Evolutionary conservation across 768 basidiomycete genomes (phyloP).

Genomic region (Galerina marginata): DNA sequence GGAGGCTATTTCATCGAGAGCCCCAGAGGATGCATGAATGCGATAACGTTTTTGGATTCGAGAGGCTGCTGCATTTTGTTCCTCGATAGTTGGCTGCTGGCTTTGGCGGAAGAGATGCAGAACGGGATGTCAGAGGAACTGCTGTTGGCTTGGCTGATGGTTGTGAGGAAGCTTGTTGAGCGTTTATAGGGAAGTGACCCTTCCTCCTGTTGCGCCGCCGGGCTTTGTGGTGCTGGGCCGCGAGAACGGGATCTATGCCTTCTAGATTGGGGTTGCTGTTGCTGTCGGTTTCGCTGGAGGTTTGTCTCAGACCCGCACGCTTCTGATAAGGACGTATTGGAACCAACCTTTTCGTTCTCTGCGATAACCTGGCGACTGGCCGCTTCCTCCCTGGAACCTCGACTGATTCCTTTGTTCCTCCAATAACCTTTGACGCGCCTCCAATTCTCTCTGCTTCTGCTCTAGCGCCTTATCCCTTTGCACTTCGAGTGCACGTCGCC

Average conservation of each 20-base stretch:
- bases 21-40: conserved; percentile 42
- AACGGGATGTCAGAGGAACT: not conserved
- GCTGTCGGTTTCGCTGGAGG: not conserved
- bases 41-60: conserved; percentile 56
- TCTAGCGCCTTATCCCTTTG: conserved; percentile 20
- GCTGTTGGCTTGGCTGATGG: not conserved
- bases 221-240: no score
- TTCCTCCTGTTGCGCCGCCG: no score
- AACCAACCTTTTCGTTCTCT: conserved; percentile 23
- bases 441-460: conserved; percentile 24
- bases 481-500: conserved; percentile 18
- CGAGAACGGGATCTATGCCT: not conserved
- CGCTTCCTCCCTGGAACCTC: conserved; percentile 12
- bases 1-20: conserved; percentile 43
- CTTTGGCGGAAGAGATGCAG: conserved; percentile 6
- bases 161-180: no score
- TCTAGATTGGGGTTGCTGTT: not conserved
- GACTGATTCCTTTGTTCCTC: conserved; percentile 25
- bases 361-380: conserved; percentile 14
- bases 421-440: conserved; percentile 17
- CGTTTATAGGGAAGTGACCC: no score
- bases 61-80: conserved; percentile 46
- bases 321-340: not conserved
- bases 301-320: conserved; percentile 6
- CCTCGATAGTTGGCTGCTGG: conserved; percentile 26